Evolutionary conservation across 306 rosid species (phyloP).

Genomic region (Arachis hypogaea): DNA sequence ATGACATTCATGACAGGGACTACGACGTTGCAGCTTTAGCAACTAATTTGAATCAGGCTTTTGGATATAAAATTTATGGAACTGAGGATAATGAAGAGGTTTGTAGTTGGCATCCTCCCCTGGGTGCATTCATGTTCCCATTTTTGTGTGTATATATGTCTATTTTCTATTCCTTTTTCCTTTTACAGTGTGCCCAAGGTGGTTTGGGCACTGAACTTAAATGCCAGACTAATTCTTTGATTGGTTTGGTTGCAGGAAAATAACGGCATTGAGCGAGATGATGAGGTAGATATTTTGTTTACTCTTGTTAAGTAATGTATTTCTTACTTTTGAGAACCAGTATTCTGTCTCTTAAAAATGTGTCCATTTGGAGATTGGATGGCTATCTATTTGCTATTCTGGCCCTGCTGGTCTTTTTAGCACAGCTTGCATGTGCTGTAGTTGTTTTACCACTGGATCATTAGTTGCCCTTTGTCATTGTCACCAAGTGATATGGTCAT

Average conservation of each 20-base stretch:
- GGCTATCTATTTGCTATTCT: background rate
- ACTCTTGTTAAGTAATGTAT: conserved; percentile 29
- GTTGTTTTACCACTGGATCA: background rate
- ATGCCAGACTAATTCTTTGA: conserved; percentile 37
- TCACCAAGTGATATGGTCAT: background rate
- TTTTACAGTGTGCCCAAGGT: conserved; percentile 3
- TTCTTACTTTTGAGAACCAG: conserved; percentile 28
- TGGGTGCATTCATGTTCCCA: conserved; percentile 20
- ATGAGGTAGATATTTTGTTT: conserved; percentile 64
- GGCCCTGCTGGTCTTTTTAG: background rate
- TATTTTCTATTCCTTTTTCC: conserved; percentile 4
- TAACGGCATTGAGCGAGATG: conserved; percentile 78
- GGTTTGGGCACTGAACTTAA: conserved; percentile 10
- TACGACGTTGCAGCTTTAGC: conserved; percentile 91
- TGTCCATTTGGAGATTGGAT: conserved; percentile 5
- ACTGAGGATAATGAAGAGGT: conserved; percentile 95
- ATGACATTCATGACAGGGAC: conserved; percentile 89
- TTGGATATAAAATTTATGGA: conserved; percentile 90
- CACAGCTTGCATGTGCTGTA: background rate
- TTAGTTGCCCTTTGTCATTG: background rate
- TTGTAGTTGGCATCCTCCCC: conserved; percentile 31
- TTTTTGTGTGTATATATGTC: background rate
- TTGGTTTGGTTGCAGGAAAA: conserved; percentile 69
- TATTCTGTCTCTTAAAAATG: conserved; percentile 15
- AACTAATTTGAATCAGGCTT: conserved; percentile 95